Conservation (phyloP, 2,329 filamentous ascomycete genomes). For the Fusarium albidum region DNA sequence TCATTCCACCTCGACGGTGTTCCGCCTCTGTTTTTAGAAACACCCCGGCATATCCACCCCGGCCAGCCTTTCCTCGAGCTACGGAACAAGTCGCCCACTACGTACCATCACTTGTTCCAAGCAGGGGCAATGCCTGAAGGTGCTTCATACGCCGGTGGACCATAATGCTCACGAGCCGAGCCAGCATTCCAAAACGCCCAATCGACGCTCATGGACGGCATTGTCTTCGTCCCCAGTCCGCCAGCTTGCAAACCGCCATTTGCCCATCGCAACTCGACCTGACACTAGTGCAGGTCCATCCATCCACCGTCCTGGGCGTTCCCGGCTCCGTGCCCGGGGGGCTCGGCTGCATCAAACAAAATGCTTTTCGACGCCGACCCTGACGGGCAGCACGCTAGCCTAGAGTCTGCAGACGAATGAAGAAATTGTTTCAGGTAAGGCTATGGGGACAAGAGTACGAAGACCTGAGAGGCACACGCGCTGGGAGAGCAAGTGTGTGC, state of each 20-base stretch:
- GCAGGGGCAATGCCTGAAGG: slow-evolving; percentile 20
- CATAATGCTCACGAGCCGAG: slow-evolving; percentile 2
- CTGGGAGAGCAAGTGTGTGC: slow-evolving; percentile 18
- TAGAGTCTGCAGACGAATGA: slow-evolving; percentile 35
- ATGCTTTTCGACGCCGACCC: slow-evolving; percentile 26
- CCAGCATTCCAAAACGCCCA: slow-evolving; percentile 10
- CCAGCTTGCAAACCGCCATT: slow-evolving; percentile 30
- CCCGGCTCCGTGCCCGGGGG: slow-evolving; percentile 28
- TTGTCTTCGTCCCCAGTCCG: slow-evolving; percentile 16
- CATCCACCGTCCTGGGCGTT: slow-evolving; percentile 33
- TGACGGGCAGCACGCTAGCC: slow-evolving; percentile 29
- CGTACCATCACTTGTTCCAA: background rate
- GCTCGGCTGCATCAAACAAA: slow-evolving; percentile 32
- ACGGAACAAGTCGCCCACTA: slow-evolving; percentile 1
- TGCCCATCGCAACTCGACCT: slow-evolving; percentile 30
- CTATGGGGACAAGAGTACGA: slow-evolving; percentile 22
- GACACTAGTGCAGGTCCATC: slow-evolving; percentile 41
- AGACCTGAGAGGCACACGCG: slow-evolving; percentile 12
- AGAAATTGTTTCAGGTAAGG: slow-evolving; percentile 40
- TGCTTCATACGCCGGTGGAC: slow-evolving; percentile 13
- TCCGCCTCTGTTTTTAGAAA: slow-evolving; percentile 37
- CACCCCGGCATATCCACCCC: slow-evolving; percentile 20
- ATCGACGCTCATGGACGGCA: slow-evolving; percentile 14
- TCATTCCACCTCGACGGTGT: slow-evolving; percentile 19
- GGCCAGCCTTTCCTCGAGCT: slow-evolving; percentile 8